Evolutionary conservation across 225 moss, liverwort and hornwort species (phyloP), one percentile per base, ranked within the genome.

Genomic region (Thuidium tamariscinum): DNA sequence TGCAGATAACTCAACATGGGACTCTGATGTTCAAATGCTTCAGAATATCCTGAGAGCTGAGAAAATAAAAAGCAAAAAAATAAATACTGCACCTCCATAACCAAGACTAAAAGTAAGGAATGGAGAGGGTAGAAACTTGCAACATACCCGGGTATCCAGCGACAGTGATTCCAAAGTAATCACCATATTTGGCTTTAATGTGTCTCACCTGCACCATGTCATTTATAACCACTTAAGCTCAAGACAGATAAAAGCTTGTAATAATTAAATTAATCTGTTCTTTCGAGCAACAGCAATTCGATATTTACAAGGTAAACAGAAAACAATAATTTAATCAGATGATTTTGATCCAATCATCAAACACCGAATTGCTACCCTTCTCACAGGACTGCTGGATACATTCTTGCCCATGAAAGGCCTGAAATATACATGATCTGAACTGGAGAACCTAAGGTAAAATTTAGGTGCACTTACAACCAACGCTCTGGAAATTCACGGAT

Each of bases 121-220:
- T 59, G 25, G 72, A 73, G 48, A 74, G 63, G 25, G 16, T 6
- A 84, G 36, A 54, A 66, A 46, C 51, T 26, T 36, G 71, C 32
- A 16, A 56, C 87, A 63, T 91, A 97, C 98, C 98, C 46, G 98
- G 98, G 84, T 98, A 98, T 48, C 98, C 98, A 91, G 99, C 99
- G 82, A 99, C 95, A 77, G 99, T 99, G 77, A 99, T 97, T 49
- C 99, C 99, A 84, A 99, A 99, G 81, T 94, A 88, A 46, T 99
- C 95, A 30, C 99, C 99, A 60, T 97, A 95, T 60, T 97, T 95
- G 3, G 87, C 69, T 82, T 93, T 95, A 72, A 99, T 99, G 84
- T 97, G 96, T 74, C 89, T 91, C 69, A 98, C 98, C 98, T 98
- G 93, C 84, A 89, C n/a, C 79, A 34, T 23, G 9, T 30, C 69